phyloP scores from a whole-genome alignment of 495 filamentous ascomycete species.

The Podospora sp. region DNA sequence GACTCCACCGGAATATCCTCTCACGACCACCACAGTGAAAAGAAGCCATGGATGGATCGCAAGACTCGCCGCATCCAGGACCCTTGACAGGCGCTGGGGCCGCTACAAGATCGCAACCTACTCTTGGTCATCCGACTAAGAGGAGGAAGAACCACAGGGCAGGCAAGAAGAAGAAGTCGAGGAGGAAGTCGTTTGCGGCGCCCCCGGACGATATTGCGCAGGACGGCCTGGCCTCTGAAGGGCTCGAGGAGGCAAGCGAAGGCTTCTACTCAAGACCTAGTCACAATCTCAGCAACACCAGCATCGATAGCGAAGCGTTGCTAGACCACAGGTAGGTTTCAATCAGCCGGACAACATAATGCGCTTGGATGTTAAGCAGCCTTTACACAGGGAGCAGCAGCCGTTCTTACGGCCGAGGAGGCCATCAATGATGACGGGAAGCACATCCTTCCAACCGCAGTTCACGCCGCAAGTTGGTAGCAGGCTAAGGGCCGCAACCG shows the following conservation, averaged over 20 bases:
- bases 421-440: constrained; percentile 47
- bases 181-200: constrained; percentile 66
- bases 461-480: constrained; percentile 36
- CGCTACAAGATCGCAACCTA: constrained; percentile 4
- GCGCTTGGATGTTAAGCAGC: constrained; percentile 18
- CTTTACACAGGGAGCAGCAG: constrained; percentile 62
- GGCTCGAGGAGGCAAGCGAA: constrained; percentile 36
- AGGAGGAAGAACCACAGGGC: constrained; percentile 47
- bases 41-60: too few relatives aligned
- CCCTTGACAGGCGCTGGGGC: background rate
- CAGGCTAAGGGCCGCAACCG: constrained; percentile 36
- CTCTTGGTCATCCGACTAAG: constrained; percentile 15
- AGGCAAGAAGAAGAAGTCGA: constrained; percentile 65
- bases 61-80: too few relatives aligned
- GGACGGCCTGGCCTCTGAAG: constrained; percentile 40
- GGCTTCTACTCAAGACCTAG: constrained; percentile 62
- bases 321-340: constrained; percentile 72
- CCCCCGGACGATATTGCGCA: constrained; percentile 49
- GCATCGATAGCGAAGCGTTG: constrained; percentile 77
- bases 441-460: constrained; percentile 42
- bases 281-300: constrained; percentile 71
- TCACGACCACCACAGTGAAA: too few relatives aligned
- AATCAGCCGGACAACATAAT: background rate
- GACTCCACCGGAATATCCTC: background rate
- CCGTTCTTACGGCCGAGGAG: constrained; percentile 68